Conservation (phyloP, 2,329 filamentous ascomycete species). For the Talaromyces sp. region DNA sequence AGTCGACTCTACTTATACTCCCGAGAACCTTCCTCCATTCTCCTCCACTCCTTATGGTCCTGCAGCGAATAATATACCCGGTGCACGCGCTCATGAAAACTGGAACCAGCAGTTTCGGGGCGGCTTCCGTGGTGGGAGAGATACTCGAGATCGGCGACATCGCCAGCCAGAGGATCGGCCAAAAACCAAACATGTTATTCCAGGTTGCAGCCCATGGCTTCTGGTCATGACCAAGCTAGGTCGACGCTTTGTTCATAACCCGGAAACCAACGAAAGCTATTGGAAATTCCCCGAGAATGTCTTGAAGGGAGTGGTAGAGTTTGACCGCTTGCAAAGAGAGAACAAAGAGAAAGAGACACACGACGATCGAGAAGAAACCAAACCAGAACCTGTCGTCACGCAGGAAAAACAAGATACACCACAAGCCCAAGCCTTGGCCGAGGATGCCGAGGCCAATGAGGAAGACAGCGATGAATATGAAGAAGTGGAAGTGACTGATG, state of each 20-base stretch:
- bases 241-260: slow-evolving; percentile 85
- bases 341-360: slow-evolving; percentile 54
- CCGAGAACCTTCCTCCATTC: slow-evolving; percentile 30
- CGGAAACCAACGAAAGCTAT: slow-evolving; percentile 77
- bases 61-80: slow-evolving; percentile 10
- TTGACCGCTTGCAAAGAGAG: slow-evolving; percentile 67
- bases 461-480: slow-evolving; percentile 68
- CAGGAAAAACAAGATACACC: slow-evolving; percentile 12
- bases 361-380: slow-evolving; percentile 20
- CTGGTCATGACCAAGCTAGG: slow-evolving; percentile 90
- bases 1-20: slow-evolving; percentile 22
- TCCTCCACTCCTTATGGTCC: slow-evolving; percentile 28
- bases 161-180: slow-evolving; percentile 75
- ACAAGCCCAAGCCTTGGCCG: slow-evolving; percentile 8
- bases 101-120: slow-evolving; percentile 33
- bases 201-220: slow-evolving; percentile 79
- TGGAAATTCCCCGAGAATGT: slow-evolving; percentile 92
- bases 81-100: slow-evolving; percentile 25
- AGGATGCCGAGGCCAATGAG: slow-evolving; percentile 28
- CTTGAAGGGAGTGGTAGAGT: slow-evolving; percentile 65
- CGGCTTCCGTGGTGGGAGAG: slow-evolving; percentile 46
- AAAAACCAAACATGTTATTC: slow-evolving; percentile 71
- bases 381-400: slow-evolving; percentile 13
- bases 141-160: slow-evolving; percentile 55
- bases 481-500: slow-evolving; percentile 67